These are phyloP conservation scores for Fusarium sp. DNA, from an alignment of 2,329 filamentous ascomycete species.

Conservation along the genomic window DNA sequence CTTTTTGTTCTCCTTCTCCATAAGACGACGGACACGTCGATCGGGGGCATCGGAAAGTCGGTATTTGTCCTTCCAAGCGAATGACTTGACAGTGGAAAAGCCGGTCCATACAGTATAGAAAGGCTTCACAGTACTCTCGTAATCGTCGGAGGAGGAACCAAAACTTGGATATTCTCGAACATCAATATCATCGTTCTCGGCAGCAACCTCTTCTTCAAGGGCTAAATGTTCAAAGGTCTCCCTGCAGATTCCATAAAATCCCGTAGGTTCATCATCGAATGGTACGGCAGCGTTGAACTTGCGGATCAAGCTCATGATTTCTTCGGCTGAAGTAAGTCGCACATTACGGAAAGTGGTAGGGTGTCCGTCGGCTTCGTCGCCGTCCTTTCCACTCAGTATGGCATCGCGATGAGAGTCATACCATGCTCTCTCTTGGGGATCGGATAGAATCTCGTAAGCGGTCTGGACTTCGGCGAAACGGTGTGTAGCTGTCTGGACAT, in stretches of 20 bases:
- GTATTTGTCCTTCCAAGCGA: constrained; percentile 89
- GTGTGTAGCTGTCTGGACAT: constrained; percentile 82
- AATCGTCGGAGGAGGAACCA: constrained; percentile 76
- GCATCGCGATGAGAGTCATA: constrained; percentile 94
- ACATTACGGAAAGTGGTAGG: constrained; percentile 73
- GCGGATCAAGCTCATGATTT: constrained; percentile 80
- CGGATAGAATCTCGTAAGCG: constrained; percentile 94
- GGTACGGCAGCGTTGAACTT: constrained; percentile 81
- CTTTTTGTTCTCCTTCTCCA: constrained; percentile 96
- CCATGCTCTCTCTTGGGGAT: constrained; percentile 95
- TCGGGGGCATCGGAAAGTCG: constrained; percentile 87
- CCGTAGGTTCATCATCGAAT: constrained; percentile 79
- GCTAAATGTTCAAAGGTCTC: constrained; percentile 83
- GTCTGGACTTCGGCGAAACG: constrained; percentile 92
- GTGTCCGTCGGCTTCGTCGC: constrained; percentile 54
- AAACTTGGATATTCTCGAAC: constrained; percentile 80
- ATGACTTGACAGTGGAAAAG: constrained; percentile 86
- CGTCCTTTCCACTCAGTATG: constrained; percentile 75
- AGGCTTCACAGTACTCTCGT: constrained; percentile 76
- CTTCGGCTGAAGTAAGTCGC: constrained; percentile 79
- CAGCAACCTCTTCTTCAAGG: constrained; percentile 79
- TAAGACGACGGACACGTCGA: constrained; percentile 78
- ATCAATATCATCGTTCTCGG: constrained; percentile 70
- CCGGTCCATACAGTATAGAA: constrained; percentile 86
- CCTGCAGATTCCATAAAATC: constrained; percentile 84